phyloP scores from a whole-genome alignment of 2,329 filamentous ascomycete genomes.

The Herpotrichia juniperi region DNA sequence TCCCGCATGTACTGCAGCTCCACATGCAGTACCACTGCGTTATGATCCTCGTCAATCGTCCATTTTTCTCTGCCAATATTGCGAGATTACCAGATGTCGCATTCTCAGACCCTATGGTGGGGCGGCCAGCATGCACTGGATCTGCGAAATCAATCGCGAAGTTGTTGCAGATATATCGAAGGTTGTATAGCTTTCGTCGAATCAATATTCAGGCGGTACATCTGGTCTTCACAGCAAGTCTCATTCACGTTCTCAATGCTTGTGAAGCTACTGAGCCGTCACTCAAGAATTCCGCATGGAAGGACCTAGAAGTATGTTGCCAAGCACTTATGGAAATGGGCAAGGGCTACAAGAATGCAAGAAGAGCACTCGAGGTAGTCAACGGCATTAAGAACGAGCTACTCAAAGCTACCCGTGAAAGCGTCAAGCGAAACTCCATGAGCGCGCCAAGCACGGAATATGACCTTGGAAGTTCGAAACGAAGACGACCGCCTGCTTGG shows the following conservation, averaged over 20 bases:
- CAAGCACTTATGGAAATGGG: constrained; percentile 1
- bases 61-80: constrained; percentile 2
- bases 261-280: constrained; percentile 5
- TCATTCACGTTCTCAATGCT: constrained; percentile 15
- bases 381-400: constrained; percentile 3
- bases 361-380: not conserved
- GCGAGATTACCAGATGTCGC: not conserved
- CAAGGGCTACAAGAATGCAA: constrained; percentile 1
- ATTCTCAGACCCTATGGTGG: not conserved
- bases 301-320: constrained; percentile 7
- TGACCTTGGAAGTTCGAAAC: not conserved
- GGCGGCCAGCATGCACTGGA: constrained; percentile 6
- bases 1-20: not conserved
- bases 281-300: constrained; percentile 2
- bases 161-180: constrained; percentile 13
- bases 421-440: not conserved
- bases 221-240: constrained; percentile 13
- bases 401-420: constrained; percentile 2
- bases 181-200: constrained; percentile 1
- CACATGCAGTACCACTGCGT: constrained; percentile 4
- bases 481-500: not conserved
- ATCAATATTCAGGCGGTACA: constrained; percentile 12
- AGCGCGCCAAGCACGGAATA: not conserved
- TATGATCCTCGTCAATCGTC: constrained; percentile 3
- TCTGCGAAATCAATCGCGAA: constrained; percentile 26